Evolutionary conservation across 176 grass and related monocot species (phyloP), one percentile per base, ranked within the genome.

Genomic region (Avena eriantha): DNA sequence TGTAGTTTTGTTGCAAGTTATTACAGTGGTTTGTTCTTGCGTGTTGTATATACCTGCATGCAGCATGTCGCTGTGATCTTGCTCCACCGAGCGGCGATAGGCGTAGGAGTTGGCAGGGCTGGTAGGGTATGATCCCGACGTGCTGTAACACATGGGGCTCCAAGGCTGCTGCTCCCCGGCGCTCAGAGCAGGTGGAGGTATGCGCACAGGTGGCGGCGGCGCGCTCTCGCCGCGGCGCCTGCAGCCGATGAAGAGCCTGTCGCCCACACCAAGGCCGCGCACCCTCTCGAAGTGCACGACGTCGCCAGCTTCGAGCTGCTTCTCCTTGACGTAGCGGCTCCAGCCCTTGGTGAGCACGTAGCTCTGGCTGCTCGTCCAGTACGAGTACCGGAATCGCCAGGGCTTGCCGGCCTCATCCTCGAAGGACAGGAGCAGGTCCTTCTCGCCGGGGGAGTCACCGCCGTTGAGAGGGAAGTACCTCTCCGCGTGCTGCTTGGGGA

Each of bases 261-360:
- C 86, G 15, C 81, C 83, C 26, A 82, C 49, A 58, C 65, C 84
- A 10, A 86, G 69, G 79, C 76, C 84, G 46, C 69, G 81, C 82
- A 88, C 90, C 47, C 86, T 83, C 71, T 85, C 88, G 57, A 91
- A 97, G 87, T 67, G 60, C 80, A 96, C 91, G 33, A 90, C 85
- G 67, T 96, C 94, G 10, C 94, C 94, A 39, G 94, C 79, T 15
- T 85, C 88, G 7, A 96, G 88, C 73, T 22, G 72, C 84, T 96
- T 96, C 83, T 94, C 94, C 87, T 93, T 97, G 70, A 93, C 92
- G 81, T 92, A 97, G 33, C 92, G 87, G 85, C 92, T 93, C 94
- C 94, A 97, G 79, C 94, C 92, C 84, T 93, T 93, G 85, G 91
- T 97, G 55, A 97, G 92, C 74, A 97, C 94, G 73, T 97, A 93